Conservation (phyloP, 768 basidiomycete genomes). For the Trametes cubensis region DNA sequence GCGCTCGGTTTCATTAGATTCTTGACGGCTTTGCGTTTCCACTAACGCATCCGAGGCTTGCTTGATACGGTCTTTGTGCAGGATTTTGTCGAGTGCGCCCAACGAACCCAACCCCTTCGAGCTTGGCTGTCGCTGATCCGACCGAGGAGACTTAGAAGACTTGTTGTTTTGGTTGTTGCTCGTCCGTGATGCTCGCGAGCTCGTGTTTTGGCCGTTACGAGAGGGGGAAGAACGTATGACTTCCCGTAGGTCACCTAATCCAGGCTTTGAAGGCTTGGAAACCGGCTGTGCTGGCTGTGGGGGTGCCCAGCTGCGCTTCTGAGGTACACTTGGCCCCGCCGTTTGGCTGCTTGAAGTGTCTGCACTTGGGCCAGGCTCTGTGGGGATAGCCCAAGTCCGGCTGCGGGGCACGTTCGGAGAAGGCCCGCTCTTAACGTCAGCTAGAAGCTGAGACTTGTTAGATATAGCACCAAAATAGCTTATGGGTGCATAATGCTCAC, state of each 20-base stretch:
- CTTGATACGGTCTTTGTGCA: constrained; percentile 9
- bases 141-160: background rate
- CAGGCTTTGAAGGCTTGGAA: background rate
- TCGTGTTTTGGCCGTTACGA: background rate
- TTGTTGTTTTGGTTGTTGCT: background rate
- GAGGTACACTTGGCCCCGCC: background rate
- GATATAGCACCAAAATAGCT: constrained; percentile 7
- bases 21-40: constrained; percentile 2
- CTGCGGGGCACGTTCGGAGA: constrained; percentile 11
- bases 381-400: constrained; percentile 20
- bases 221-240: background rate
- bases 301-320: constrained; percentile 10
- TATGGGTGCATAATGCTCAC: constrained; percentile 9
- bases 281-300: constrained; percentile 2
- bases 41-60: constrained; percentile 9
- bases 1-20: background rate
- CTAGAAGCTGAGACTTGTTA: constrained; percentile 8
- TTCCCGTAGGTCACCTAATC: background rate
- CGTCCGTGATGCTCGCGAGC: background rate
- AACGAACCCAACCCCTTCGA: background rate
- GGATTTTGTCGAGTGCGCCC: constrained; percentile 7
- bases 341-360: background rate
- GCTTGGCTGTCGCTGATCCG: background rate
- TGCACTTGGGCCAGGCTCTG: background rate
- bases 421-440: background rate